These are phyloP conservation scores for Aureobasidium sp. DNA, from an alignment of 2,329 filamentous ascomycete species.

Conservation along the genomic window DNA sequence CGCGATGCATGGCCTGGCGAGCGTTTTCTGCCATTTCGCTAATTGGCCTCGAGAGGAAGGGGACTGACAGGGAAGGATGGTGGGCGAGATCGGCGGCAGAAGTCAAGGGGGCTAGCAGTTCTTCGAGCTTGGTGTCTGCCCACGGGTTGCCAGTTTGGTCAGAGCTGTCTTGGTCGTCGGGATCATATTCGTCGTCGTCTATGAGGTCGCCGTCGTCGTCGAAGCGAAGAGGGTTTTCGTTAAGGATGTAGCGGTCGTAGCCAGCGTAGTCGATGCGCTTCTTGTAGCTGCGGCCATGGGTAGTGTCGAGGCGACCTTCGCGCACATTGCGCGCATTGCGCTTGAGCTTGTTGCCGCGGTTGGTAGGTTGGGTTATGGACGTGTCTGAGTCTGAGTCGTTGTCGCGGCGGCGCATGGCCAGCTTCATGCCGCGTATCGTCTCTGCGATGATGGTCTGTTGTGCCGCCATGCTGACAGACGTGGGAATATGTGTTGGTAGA, in stretches of 20 bases:
- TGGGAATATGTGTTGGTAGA: neutral
- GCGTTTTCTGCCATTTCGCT: slow-evolving; percentile 64
- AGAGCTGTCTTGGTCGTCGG: slow-evolving; percentile 50
- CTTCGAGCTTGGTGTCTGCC: slow-evolving; percentile 63
- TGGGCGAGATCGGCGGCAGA: slow-evolving; percentile 65
- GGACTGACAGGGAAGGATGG: slow-evolving; percentile 66
- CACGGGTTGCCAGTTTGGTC: slow-evolving; percentile 66
- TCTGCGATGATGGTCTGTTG: slow-evolving; percentile 56
- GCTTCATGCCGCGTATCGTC: slow-evolving; percentile 62
- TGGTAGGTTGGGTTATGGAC: slow-evolving; percentile 60
- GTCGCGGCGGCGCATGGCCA: slow-evolving; percentile 57
- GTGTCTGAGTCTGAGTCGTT: slow-evolving; percentile 74
- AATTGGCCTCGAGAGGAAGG: slow-evolving; percentile 68
- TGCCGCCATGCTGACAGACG: slow-evolving; percentile 40
- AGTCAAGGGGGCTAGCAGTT: slow-evolving; percentile 67
- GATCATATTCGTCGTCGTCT: slow-evolving; percentile 20
- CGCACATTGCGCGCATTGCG: slow-evolving; percentile 65
- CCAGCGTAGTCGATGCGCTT: slow-evolving; percentile 65
- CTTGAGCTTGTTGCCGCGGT: slow-evolving; percentile 74
- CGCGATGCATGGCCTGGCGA: slow-evolving; percentile 64
- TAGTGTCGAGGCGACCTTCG: slow-evolving; percentile 61
- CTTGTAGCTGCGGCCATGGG: slow-evolving; percentile 57
- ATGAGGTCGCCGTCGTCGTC: slow-evolving; percentile 63
- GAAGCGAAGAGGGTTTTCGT: slow-evolving; percentile 63
- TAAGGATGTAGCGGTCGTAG: slow-evolving; percentile 64